Evolutionary conservation across 1,139 yeast genomes (phyloP).

Genomic region (Spathaspora jeffriesii): DNA sequence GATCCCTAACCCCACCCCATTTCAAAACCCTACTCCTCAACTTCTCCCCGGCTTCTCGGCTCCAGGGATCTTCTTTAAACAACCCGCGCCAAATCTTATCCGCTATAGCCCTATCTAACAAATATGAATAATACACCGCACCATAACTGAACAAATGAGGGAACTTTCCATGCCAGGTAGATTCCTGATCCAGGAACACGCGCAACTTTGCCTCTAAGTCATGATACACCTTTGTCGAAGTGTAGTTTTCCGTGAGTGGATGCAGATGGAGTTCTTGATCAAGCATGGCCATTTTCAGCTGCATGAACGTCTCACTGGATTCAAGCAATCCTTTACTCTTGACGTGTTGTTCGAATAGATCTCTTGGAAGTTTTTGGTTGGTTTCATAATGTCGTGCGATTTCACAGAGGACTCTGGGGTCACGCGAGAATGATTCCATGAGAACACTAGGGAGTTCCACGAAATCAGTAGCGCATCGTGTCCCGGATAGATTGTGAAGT

Average conservation of each 20-base stretch:
- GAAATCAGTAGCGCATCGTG: slow-evolving; percentile 94
- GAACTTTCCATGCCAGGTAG: slow-evolving; percentile 93
- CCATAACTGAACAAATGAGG: slow-evolving; percentile 96
- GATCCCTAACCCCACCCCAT: slow-evolving; percentile 95
- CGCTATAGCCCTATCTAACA: slow-evolving; percentile 92
- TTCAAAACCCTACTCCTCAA: slow-evolving; percentile 70
- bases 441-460: slow-evolving; percentile 95
- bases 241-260: background rate
- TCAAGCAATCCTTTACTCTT: slow-evolving; percentile 55
- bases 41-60: slow-evolving; percentile 70
- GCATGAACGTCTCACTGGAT: slow-evolving; percentile 80
- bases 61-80: slow-evolving; percentile 70
- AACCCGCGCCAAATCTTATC: slow-evolving; percentile 79
- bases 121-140: slow-evolving; percentile 88
- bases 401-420: slow-evolving; percentile 68
- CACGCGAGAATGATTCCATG: slow-evolving; percentile 92
- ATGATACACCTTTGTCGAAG: slow-evolving; percentile 66
- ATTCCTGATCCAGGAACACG: slow-evolving; percentile 61
- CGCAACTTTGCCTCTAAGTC: slow-evolving; percentile 55
- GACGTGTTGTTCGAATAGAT: slow-evolving; percentile 52
- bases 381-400: slow-evolving; percentile 80
- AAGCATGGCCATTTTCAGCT: slow-evolving; percentile 84
- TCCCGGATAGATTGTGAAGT: slow-evolving; percentile 90
- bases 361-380: slow-evolving; percentile 57
- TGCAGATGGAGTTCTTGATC: slow-evolving; percentile 76